Conservation (phyloP, 176 grass and related monocot species). For the Eleusine coracana region DNA sequence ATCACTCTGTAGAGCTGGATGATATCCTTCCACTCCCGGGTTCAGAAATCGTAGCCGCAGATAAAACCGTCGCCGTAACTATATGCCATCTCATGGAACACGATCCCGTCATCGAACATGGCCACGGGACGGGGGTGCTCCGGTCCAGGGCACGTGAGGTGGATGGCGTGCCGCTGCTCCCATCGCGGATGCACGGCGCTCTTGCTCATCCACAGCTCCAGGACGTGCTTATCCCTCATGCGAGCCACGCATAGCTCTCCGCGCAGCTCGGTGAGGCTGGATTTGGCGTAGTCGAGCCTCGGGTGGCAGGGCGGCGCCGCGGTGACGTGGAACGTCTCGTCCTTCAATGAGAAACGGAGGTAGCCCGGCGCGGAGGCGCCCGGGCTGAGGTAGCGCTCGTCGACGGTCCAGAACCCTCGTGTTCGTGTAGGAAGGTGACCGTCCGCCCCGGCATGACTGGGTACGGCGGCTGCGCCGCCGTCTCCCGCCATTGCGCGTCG, state of each 20-base stretch:
- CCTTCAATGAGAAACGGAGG: background rate
- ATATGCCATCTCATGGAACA: background rate
- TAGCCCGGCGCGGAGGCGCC: background rate
- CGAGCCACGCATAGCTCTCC: background rate
- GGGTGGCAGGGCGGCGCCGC: background rate
- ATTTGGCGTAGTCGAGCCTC: background rate
- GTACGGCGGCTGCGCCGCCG: background rate
- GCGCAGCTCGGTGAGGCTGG: background rate
- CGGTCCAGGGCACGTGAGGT: background rate
- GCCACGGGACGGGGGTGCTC: background rate
- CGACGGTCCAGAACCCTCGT: background rate
- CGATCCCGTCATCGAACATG: background rate
- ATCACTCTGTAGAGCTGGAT: too few relatives aligned
- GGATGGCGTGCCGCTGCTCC: background rate
- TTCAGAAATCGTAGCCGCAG: background rate
- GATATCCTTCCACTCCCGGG: background rate
- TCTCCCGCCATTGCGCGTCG: background rate
- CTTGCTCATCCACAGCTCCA: background rate
- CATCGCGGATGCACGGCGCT: background rate
- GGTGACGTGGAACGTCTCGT: constrained; percentile 3
- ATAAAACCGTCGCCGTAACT: background rate
- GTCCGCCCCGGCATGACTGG: background rate
- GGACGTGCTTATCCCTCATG: background rate
- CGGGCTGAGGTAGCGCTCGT: background rate
- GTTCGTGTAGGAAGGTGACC: background rate